Base-by-base conservation (phyloP, 345 rosid genomes). In the Bruguiera gymnorhiza region DNA sequence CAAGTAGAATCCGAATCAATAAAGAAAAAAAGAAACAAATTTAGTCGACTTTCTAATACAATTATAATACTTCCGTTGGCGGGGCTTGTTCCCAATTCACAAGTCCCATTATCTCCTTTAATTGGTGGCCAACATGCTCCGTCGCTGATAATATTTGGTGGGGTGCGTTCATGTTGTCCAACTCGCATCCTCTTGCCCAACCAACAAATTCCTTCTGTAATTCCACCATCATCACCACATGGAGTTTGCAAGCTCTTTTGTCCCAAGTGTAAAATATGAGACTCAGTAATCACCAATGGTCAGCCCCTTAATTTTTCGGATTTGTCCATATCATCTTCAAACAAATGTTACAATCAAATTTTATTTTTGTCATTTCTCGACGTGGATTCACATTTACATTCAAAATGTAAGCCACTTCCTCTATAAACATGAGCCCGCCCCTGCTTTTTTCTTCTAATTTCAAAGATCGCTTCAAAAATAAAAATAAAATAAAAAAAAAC, bases 11-110 rank as follows among this genome's bases (percentile, higher is more conserved):
- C 29, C 66, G 67, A 58, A 65, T 68, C 54, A 30, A 60, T 70
- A 80, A 70, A 76, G 53, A 60, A 62, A 27, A 27, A 34, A 71
- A 71, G 62, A 75, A 24, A 56, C 60, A 73, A 67, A 62, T 23
- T 29, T 34, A 50, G 78, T 73, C 80, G 73, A 67, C 67, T 65
- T 54, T 52, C 16, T 15, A 0, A 13, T 46, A 27, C 27, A 0
- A 36, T 26, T 21, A n/a, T 64, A 60, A 36, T 66, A 48, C 30
- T 30, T 29, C 1, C 6, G 8, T 26, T 52, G 54, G 82, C 75
- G 82, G 76, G 74, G 72, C 65, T 75, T 16, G 27, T n/a, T 55
- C 16, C 13, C 18, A 24, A 20, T 18, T n/a, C 3, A 34, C 23
- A 24, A 0, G 62, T 56, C 39, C 61, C 48, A 60, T 58, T 73